Evolutionary conservation across 257 asterid genomes (phyloP).

Genomic region (Orobanche coerulescens): DNA sequence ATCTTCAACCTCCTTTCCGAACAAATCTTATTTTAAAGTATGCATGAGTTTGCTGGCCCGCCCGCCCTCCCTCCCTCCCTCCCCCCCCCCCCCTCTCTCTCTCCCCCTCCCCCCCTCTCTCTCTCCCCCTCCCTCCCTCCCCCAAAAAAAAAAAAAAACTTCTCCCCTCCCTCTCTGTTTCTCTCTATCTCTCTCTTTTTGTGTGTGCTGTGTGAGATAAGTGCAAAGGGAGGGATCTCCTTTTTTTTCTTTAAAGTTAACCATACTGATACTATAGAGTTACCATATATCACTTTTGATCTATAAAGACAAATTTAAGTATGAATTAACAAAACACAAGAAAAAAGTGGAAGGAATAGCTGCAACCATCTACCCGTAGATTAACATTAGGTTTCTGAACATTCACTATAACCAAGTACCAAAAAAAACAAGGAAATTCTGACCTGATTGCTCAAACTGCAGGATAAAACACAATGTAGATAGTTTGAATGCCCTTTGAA

Average conservation of each 20-base stretch:
- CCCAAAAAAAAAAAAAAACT: no score
- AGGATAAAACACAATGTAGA: constrained; percentile 63
- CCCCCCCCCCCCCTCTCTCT: no score
- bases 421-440: constrained; percentile 4
- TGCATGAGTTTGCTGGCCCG: not conserved
- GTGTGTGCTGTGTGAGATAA: no score
- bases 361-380: not conserved
- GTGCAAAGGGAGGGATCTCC: not conserved
- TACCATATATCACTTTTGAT: constrained; percentile 6
- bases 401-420: not conserved
- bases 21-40: constrained; percentile 6
- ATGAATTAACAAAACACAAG: not conserved
- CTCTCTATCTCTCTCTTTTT: no score
- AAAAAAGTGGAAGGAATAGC: not conserved
- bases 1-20: not conserved
- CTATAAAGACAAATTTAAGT: not conserved
- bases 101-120: not conserved
- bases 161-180: no score
- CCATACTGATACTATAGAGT: not conserved
- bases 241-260: no score
- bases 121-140: no score
- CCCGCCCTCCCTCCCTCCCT: not conserved
- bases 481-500: constrained; percentile 81
- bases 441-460: constrained; percentile 75
- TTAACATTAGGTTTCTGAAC: not conserved